phyloP scores from a whole-genome alignment of 1,284 basidiomycete genomes.

The Melanopsichium pennsylvanicum region DNA sequence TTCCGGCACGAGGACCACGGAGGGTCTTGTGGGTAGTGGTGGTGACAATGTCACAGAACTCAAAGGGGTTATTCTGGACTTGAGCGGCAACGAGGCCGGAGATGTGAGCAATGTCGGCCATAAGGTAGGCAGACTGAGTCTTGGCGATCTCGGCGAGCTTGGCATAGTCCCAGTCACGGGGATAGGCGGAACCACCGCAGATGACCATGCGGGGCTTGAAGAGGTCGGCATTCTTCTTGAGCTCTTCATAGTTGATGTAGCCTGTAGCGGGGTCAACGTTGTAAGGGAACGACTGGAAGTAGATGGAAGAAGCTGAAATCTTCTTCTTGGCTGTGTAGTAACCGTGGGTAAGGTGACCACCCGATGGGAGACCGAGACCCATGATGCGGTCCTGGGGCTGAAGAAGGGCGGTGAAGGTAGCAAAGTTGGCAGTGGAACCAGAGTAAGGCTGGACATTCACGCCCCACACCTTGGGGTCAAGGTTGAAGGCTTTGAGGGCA shows the following conservation, averaged over 20 bases:
- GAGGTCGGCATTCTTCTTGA: slow-evolving; percentile 87
- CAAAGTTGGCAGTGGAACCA: slow-evolving; percentile 80
- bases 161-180: slow-evolving; percentile 84
- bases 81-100: slow-evolving; percentile 93
- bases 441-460: slow-evolving; percentile 99
- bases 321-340: slow-evolving; percentile 99
- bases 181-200: slow-evolving; percentile 98
- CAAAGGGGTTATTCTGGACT: slow-evolving; percentile 91
- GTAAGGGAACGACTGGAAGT: slow-evolving; percentile 99
- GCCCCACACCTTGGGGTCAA: slow-evolving; percentile 89
- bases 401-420: slow-evolving; percentile 93
- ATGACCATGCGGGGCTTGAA: slow-evolving; percentile 97
- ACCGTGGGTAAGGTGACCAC: slow-evolving; percentile 96
- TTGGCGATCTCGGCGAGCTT: slow-evolving; percentile 83
- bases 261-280: slow-evolving; percentile 76
- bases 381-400: slow-evolving; percentile 98
- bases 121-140: slow-evolving; percentile 83
- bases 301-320: slow-evolving; percentile 99
- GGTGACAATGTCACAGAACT: slow-evolving; percentile 84
- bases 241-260: slow-evolving; percentile 86
- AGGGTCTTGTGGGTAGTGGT: slow-evolving; percentile 90
- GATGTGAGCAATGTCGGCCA: slow-evolving; percentile 92
- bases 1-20: slow-evolving; percentile 94
- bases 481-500: slow-evolving; percentile 94
- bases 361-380: slow-evolving; percentile 98